A percentile compares a stretch with the other conserved stretches of the same genome.
phyloP scores from a whole-genome alignment of 352 stramenopile genomes.

The Globisporangium nodosum region DNA sequence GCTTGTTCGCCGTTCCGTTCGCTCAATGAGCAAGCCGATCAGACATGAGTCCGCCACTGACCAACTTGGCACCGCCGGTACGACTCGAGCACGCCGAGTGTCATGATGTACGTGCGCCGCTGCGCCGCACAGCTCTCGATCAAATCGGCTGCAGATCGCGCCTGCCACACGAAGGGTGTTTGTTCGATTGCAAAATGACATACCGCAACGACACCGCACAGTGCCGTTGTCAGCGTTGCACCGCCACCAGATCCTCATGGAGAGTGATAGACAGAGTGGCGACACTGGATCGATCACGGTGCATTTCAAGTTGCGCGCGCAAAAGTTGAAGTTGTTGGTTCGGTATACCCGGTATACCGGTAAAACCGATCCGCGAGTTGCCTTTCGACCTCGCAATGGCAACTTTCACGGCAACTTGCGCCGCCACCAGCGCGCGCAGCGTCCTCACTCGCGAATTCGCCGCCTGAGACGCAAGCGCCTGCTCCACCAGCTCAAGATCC shows the following conservation, averaged over 20 bases:
- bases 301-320: no score
- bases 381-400: not conserved
- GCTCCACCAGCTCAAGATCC: not conserved
- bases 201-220: no score
- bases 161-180: constrained; percentile 79
- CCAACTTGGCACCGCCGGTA: constrained; percentile 85
- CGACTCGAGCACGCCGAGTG: constrained; percentile 84
- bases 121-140: constrained; percentile 15
- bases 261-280: no score
- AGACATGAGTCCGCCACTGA: constrained; percentile 2
- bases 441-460: not conserved
- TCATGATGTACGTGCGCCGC: constrained; percentile 93
- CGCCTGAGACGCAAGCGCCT: not conserved
- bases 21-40: no score
- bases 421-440: no score
- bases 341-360: not conserved
- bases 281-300: no score
- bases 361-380: not conserved
- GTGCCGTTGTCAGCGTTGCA: no score
- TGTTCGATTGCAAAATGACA: not conserved
- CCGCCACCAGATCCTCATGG: no score
- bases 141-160: constrained; percentile 84
- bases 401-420: not conserved
- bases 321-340: no score
- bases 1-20: not conserved